A percentile compares a stretch with the other conserved stretches of the same genome.
Conservation (phyloP, 768 basidiomycete species). For the Tylopilus vinaceipallidus region DNA sequence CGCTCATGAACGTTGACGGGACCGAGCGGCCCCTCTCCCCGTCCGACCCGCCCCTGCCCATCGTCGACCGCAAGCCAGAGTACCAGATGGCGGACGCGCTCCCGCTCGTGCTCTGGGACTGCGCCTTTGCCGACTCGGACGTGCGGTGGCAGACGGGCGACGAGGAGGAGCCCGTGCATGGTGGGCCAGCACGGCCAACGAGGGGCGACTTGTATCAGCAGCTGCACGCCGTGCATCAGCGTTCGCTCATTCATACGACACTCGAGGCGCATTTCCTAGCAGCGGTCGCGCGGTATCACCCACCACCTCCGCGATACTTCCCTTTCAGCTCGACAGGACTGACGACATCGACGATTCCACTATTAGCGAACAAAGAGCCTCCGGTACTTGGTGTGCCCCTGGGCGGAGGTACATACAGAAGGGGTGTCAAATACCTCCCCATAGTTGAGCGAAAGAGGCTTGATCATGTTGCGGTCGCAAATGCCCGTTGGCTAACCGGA, state of each 20-base stretch:
- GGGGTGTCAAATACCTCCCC: constrained; percentile 61
- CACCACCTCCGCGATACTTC: constrained; percentile 37
- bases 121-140: constrained; percentile 64
- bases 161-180: too few species aligned
- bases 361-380: constrained; percentile 11
- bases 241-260: constrained; percentile 62
- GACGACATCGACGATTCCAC: constrained; percentile 19
- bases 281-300: constrained; percentile 53
- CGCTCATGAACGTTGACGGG: constrained; percentile 70
- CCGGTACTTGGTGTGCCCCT: constrained; percentile 53
- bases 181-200: constrained; percentile 23
- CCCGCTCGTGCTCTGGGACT: constrained; percentile 91
- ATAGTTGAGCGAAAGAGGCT: constrained; percentile 65
- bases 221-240: constrained; percentile 51
- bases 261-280: constrained; percentile 65
- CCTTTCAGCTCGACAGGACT: constrained; percentile 33
- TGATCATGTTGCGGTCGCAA: constrained; percentile 69
- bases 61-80: constrained; percentile 73
- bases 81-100: constrained; percentile 94
- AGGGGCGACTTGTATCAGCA: constrained; percentile 48
- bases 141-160: constrained; percentile 71
- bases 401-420: constrained; percentile 68
- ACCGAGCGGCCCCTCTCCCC: constrained; percentile 7
- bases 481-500: constrained; percentile 75
- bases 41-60: constrained; percentile 34